phyloP scores from a whole-genome alignment of 2,329 filamentous ascomycete genomes.

The Drechslerella dactyloides region DNA sequence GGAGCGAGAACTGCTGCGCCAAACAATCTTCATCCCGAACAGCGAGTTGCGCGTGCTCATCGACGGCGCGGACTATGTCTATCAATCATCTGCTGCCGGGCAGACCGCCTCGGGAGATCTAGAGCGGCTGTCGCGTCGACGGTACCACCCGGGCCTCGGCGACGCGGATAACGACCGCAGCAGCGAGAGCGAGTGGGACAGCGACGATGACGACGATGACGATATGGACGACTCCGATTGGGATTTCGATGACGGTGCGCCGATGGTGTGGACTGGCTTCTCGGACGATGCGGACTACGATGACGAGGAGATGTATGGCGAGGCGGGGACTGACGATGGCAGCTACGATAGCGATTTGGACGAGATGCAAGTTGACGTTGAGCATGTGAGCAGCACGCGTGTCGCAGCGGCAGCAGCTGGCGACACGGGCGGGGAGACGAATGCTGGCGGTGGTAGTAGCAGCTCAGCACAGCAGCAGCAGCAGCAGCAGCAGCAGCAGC shows the following conservation, averaged over 20 bases:
- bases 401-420: background rate
- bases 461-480: background rate
- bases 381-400: background rate
- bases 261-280: background rate
- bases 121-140: conserved; percentile 17
- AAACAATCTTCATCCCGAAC: conserved; percentile 50
- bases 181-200: conserved; percentile 28
- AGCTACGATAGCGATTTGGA: background rate
- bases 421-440: background rate
- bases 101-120: background rate
- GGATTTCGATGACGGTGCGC: conserved; percentile 20
- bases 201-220: conserved; percentile 47
- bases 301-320: conserved; percentile 31
- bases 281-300: conserved; percentile 22
- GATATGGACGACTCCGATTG: conserved; percentile 28
- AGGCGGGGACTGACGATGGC: conserved; percentile 1
- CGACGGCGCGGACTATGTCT: conserved; percentile 49
- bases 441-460: background rate
- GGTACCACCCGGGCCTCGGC: conserved; percentile 28
- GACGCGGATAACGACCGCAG: conserved; percentile 19
- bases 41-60: conserved; percentile 50
- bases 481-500: no score
- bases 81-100: conserved; percentile 3
- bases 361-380: background rate
- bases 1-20: conserved; percentile 34